A percentile compares a stretch with the other conserved stretches of the same genome.
Conservation (phyloP, 495 filamentous ascomycete genomes). For the Tuber umbilicatum region DNA sequence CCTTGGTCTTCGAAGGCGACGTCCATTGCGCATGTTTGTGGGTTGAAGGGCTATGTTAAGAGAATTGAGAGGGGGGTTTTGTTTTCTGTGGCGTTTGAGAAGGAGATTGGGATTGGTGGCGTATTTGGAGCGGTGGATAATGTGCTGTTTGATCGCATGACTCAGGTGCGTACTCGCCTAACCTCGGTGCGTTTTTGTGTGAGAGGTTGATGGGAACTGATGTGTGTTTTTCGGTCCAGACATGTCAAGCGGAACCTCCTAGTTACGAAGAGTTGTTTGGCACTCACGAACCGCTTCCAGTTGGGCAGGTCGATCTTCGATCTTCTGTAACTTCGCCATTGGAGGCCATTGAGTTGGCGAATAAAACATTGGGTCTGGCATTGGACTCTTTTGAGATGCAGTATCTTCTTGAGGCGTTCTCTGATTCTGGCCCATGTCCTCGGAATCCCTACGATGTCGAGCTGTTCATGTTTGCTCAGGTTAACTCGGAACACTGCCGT, state of each 20-base stretch:
- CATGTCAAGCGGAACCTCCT: slow-evolving; percentile 58
- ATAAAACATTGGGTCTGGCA: slow-evolving; percentile 72
- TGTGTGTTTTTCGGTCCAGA: slow-evolving; percentile 45
- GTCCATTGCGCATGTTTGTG: slow-evolving; percentile 87
- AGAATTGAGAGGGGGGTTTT: slow-evolving; percentile 83
- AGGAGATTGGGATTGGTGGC: neutral
- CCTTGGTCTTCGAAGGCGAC: slow-evolving; percentile 98
- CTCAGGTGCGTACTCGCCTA: slow-evolving; percentile 44
- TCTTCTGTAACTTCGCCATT: slow-evolving; percentile 56
- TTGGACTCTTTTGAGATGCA: slow-evolving; percentile 84
- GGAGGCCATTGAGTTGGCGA: slow-evolving; percentile 70
- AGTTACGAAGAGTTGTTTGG: slow-evolving; percentile 70
- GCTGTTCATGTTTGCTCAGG: slow-evolving; percentile 98
- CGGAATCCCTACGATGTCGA: slow-evolving; percentile 82
- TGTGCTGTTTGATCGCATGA: slow-evolving; percentile 85
- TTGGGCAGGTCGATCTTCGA: slow-evolving; percentile 66
- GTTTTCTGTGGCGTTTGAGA: slow-evolving; percentile 56
- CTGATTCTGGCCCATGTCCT: slow-evolving; percentile 58
- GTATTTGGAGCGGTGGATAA: slow-evolving; percentile 49
- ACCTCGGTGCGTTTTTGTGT: neutral
- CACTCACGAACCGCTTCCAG: slow-evolving; percentile 60
- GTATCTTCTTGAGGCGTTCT: slow-evolving; percentile 82
- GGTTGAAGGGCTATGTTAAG: slow-evolving; percentile 61
- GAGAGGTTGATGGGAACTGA: neutral
- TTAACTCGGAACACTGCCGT: slow-evolving; percentile 74